Evolutionary conservation across 306 rosid species (phyloP).

Genomic region (Cicer pinnatifidum): DNA sequence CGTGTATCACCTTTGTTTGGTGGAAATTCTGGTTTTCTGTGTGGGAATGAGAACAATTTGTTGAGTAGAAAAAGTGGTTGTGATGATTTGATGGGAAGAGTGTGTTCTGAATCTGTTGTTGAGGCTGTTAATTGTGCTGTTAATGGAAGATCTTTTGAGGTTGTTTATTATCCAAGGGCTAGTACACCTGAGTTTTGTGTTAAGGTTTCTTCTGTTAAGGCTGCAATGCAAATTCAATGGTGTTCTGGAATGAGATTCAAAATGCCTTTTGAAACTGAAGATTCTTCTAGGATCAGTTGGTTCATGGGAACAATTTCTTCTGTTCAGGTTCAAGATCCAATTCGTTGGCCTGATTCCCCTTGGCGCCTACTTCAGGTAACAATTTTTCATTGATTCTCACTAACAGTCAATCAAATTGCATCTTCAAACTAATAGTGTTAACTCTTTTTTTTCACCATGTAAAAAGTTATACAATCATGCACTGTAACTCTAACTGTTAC

Average conservation of each 20-base stretch:
- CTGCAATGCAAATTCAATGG: conserved; percentile 85
- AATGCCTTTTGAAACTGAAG: conserved; percentile 98
- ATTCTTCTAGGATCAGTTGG: conserved; percentile 95
- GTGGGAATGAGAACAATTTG: conserved; percentile 44
- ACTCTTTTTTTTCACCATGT: neutral
- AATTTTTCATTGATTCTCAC: neutral
- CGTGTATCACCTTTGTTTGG: conserved; percentile 49
- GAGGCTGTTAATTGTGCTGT: conserved; percentile 84
- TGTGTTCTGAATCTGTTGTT: conserved; percentile 57
- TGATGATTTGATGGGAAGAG: conserved; percentile 52
- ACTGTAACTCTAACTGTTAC: neutral
- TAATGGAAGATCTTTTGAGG: conserved; percentile 77
- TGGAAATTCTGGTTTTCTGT: conserved; percentile 49
- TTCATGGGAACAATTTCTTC: conserved; percentile 95
- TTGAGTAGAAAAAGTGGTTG: conserved; percentile 42
- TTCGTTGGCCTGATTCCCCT: conserved; percentile 89
- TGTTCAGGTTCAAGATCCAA: conserved; percentile 68
- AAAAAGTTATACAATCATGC: neutral
- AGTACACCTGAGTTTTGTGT: conserved; percentile 89
- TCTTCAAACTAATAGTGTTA: neutral
- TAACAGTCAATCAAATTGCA: neutral
- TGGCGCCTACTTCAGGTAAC: conserved; percentile 92
- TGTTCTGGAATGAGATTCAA: conserved; percentile 90
- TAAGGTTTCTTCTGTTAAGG: conserved; percentile 68
- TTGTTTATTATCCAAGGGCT: conserved; percentile 84